Evolutionary conservation across 2,329 filamentous ascomycete genomes (phyloP), one percentile per base, ranked within the genome.

Genomic region (Zopfia rhizophila): DNA sequence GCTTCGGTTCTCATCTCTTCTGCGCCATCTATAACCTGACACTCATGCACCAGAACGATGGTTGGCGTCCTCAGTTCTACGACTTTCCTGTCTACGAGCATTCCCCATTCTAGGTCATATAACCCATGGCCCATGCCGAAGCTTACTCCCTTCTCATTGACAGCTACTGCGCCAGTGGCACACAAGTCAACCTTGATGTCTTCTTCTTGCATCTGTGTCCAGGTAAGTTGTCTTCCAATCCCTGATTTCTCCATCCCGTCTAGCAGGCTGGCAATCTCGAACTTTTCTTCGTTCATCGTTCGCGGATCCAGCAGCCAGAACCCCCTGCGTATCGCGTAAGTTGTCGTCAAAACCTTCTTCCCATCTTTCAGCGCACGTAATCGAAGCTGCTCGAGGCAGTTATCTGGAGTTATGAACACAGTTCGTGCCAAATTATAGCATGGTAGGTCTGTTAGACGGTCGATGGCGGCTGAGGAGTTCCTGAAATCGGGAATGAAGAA

Each of bases 101-200:
- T 68, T 1, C 60, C 72, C 73, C 72, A 78, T 44, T 75, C 74
- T 5, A 77, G 61, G 33, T 77, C 74, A 31, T 77, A 77, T 31
- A 72, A 66, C 8, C 72, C 67, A 32, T 70, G 65, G 1, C 73
- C 74, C 46, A 75, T 74, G 25, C 72, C 73, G 18, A 77, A 65
- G 5, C 72, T 55, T 4, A 75, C 56, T 0, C 75, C 75, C n/a
- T 58, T 37, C 19, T 51, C 42, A 16, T 68, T 75, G 56, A 77
- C 71, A 3, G 70, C 73, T 8, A 74, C 63, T 0, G 69, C 73
- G 1, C 75, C 75, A 0, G 70, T 72, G 8, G 72, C 68, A 48
- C 75, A 73, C 39, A 77, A 35, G 17, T 69, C 69, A 7, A 75
- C 55, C 11, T 44, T 47, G 1, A 66, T 32, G 1, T 53, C 51